phyloP scores from a whole-genome alignment of 2,329 filamentous ascomycete genomes.

The Lachnellula suecica region DNA sequence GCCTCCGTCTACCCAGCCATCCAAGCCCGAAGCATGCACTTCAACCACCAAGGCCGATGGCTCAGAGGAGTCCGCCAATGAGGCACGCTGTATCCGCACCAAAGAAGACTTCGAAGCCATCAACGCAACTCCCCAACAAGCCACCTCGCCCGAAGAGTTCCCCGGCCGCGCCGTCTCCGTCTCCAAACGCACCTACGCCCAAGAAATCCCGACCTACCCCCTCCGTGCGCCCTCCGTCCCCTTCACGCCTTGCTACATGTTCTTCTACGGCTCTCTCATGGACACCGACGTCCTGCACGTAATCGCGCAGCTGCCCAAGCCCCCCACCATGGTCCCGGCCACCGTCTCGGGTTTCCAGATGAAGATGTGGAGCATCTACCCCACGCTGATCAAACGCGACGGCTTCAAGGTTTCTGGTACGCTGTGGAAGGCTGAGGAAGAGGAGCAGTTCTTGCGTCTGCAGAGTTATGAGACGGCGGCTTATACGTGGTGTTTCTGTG shows the following conservation, averaged over 20 bases:
- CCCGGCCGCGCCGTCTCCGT: too few relatives aligned
- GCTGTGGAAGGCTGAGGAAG: not conserved
- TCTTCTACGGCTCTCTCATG: conserved; percentile 11
- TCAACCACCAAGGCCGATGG: too few relatives aligned
- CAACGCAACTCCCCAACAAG: too few relatives aligned
- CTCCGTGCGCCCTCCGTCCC: not conserved
- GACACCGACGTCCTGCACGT: not conserved
- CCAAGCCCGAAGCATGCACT: too few relatives aligned
- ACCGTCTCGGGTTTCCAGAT: conserved; percentile 2
- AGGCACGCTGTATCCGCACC: too few relatives aligned
- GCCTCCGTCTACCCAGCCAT: too few relatives aligned
- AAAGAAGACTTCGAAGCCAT: too few relatives aligned
- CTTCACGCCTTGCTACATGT: conserved; percentile 6
- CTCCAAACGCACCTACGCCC: too few relatives aligned
- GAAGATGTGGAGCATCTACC: conserved; percentile 8
- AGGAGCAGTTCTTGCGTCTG: conserved; percentile 1
- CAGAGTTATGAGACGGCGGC: not conserved
- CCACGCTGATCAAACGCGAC: not conserved
- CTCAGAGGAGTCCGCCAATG: too few relatives aligned
- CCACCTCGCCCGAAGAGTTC: too few relatives aligned
- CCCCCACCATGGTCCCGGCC: not conserved
- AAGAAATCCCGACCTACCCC: not conserved
- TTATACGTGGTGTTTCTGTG: conserved; percentile 3
- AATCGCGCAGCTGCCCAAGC: not conserved
- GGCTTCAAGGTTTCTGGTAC: not conserved